These are phyloP conservation scores for Massariosphaeria phaeospora DNA, from an alignment of 495 filamentous ascomycete genomes.

Conservation along the genomic window DNA sequence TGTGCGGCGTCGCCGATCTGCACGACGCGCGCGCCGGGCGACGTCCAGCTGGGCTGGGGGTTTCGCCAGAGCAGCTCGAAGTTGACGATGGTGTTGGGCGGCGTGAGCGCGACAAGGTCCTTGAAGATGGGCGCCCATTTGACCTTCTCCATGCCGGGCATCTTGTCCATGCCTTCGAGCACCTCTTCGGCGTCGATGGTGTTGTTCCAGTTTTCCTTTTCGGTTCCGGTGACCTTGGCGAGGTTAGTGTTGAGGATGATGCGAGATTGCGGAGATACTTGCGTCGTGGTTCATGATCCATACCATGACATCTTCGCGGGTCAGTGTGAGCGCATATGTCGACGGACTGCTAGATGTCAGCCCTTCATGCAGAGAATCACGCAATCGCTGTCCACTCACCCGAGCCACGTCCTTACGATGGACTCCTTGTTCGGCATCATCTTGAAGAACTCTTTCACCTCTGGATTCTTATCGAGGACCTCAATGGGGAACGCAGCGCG, in stretches of 20 bases:
- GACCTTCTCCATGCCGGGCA: constrained; percentile 33
- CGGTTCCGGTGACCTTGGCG: constrained; percentile 45
- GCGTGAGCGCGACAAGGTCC: constrained; percentile 33
- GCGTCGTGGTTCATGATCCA: constrained; percentile 56
- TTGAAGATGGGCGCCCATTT: constrained; percentile 37
- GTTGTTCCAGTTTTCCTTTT: constrained; percentile 50
- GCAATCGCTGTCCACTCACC: constrained; percentile 11
- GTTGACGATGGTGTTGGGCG: constrained; percentile 38
- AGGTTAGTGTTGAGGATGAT: constrained; percentile 11
- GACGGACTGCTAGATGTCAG: constrained; percentile 38
- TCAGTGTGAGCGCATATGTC: constrained; percentile 50
- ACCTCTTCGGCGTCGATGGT: constrained; percentile 53
- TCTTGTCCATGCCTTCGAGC: constrained; percentile 49
- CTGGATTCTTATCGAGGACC: constrained; percentile 36
- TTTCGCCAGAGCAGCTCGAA: constrained; percentile 40
- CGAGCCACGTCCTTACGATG: constrained; percentile 38
- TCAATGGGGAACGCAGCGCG: constrained; percentile 47
- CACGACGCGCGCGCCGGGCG: constrained; percentile 35
- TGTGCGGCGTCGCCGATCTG: constrained; percentile 41
- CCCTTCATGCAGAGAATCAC: not conserved
- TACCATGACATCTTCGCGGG: constrained; percentile 48
- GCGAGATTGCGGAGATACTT: constrained; percentile 18
- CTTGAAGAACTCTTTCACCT: constrained; percentile 42
- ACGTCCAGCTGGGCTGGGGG: constrained; percentile 37
- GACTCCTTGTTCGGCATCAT: constrained; percentile 41